Conservation (phyloP, 805 yeast species). For the Wickerhamiella vanderwaltii region DNA sequence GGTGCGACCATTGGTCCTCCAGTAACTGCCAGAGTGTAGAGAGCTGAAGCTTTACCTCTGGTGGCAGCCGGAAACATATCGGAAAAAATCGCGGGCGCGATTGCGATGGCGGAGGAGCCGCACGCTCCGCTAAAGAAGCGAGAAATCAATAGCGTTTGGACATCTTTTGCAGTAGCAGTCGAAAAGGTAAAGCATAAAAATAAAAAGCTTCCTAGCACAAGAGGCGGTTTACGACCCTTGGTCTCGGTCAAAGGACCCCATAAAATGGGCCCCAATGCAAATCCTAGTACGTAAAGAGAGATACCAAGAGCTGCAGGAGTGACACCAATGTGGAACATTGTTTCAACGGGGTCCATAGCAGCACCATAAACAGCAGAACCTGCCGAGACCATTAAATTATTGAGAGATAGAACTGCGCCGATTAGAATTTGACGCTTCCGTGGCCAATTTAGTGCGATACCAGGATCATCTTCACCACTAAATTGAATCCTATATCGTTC, state of each 20-base stretch:
- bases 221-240: constrained; percentile 54
- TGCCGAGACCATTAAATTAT: constrained; percentile 15
- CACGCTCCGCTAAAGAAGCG: constrained; percentile 70
- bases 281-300: constrained; percentile 74
- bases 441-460: constrained; percentile 10
- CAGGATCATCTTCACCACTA: constrained; percentile 10
- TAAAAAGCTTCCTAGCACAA: constrained; percentile 37
- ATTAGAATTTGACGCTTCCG: not conserved
- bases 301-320: constrained; percentile 65
- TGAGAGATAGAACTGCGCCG: not conserved
- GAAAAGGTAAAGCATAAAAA: constrained; percentile 20
- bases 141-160: constrained; percentile 38
- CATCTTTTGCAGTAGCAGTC: constrained; percentile 18
- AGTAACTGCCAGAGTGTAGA: constrained; percentile 14
- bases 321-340: constrained; percentile 44
- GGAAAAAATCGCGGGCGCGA: constrained; percentile 19
- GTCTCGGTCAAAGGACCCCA: constrained; percentile 86
- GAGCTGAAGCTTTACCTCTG: constrained; percentile 17
- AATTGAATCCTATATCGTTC: constrained; percentile 11
- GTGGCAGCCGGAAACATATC: constrained; percentile 17
- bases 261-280: constrained; percentile 79
- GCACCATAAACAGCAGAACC: constrained; percentile 10
- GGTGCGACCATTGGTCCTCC: constrained; percentile 35
- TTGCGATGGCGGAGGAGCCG: constrained; percentile 52
- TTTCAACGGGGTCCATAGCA: constrained; percentile 29